Conservation (phyloP, 1,284 basidiomycete genomes). For the Coriolopsis trogii region DNA sequence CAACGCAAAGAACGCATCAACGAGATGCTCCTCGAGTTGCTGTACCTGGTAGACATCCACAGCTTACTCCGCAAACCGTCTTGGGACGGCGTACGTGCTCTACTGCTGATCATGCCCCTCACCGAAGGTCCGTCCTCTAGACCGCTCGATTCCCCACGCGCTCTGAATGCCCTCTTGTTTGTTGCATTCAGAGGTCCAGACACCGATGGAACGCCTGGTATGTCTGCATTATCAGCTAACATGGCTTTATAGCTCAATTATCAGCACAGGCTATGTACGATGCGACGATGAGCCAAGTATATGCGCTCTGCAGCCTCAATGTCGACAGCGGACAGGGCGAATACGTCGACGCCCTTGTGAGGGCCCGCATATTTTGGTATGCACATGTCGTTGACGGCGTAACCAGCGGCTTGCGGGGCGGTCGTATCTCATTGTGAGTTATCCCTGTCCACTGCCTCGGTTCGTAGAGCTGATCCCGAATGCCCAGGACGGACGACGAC, state of each 20-base stretch:
- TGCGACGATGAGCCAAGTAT: slow-evolving; percentile 64
- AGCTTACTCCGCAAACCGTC: slow-evolving; percentile 80
- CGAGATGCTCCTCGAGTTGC: slow-evolving; percentile 71
- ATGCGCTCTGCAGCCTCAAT: slow-evolving; percentile 66
- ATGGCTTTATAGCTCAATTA: neutral
- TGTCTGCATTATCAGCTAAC: slow-evolving; percentile 17
- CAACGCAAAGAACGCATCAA: slow-evolving; percentile 45
- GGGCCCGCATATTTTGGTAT: slow-evolving; percentile 86
- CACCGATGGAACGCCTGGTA: slow-evolving; percentile 54
- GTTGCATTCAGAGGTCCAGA: slow-evolving; percentile 44
- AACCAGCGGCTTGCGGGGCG: slow-evolving; percentile 76
- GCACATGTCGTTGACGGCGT: slow-evolving; percentile 82
- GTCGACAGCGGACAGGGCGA: slow-evolving; percentile 54
- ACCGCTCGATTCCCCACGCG: slow-evolving; percentile 5
- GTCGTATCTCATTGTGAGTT: slow-evolving; percentile 72
- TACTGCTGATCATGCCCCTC: slow-evolving; percentile 79
- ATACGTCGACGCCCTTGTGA: slow-evolving; percentile 63
- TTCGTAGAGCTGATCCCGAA: slow-evolving; percentile 10
- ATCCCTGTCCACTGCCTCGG: slow-evolving; percentile 8
- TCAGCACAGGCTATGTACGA: slow-evolving; percentile 55
- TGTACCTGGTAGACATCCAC: slow-evolving; percentile 78
- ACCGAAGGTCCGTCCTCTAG: slow-evolving; percentile 64
- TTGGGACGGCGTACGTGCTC: slow-evolving; percentile 82
- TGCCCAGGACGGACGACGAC: slow-evolving; percentile 64
- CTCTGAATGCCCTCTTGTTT: neutral